Base-by-base conservation (phyloP, 140 eudicot species). In the Bidens hawaiensis region DNA sequence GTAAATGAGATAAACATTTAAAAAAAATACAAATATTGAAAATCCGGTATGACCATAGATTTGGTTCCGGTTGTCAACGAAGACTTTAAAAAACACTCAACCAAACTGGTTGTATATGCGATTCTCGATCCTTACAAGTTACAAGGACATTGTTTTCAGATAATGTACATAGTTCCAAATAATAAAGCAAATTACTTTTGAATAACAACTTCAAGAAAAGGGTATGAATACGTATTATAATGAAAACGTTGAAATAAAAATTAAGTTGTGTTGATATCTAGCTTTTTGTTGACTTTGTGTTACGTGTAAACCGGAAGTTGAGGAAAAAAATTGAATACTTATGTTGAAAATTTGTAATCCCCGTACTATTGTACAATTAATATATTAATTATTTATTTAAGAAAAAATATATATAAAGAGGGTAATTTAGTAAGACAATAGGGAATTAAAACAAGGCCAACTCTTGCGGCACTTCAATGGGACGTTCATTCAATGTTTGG, bases 241-340 rank as follows among this genome's bases (percentile, higher is more conserved):
- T 19, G 30, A 19, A 64, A 36, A 50, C 14, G 25, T 10, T 38
- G 43, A n/a, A 14, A 25, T 36, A 48, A 23, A 23, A 15, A 16
- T 27, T 51, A 15, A 45, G 4, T 12, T 4, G 36, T 23, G 51
- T 60, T 61, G 43, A 22, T 68, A 58, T 65, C 72, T 65, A 69
- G 72, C 72, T 51, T 33, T 53, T 74, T 74, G 78, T 72, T 73
- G 82, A 81, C 78, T 81, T 73, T 65, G 80, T 76, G 82, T 69
- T 77, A 60, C 25, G 54, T 74, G 78, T 64, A 41, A 55, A 43
- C 58, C 56, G 41, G 71, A 62, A 70, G 19, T 70, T 79, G 52
- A 71, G 69, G 73, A 7, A 14, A n/a, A 64, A 26, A 14, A n/a
- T 47, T 68, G 48, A 72, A 62, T 62, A 38, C 22, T 26, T 54